Evolutionary conservation across 2,329 filamentous ascomycete species (phyloP).

Genomic region (Fusarium concolor): DNA sequence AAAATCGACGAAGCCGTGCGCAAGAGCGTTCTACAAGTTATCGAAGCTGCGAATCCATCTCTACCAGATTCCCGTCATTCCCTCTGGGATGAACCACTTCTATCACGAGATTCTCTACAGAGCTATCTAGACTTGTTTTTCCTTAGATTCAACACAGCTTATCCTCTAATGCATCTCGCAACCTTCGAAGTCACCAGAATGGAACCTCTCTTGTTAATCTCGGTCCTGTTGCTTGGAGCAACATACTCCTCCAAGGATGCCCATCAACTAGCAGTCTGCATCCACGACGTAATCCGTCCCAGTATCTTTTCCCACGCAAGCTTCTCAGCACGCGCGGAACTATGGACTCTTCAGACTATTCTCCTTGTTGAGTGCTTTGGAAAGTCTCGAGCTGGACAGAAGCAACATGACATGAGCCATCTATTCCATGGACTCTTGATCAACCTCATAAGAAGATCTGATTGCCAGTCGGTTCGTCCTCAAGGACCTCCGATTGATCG

Average conservation of each 20-base stretch:
- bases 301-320: slow-evolving; percentile 9
- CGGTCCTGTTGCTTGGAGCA: background rate
- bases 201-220: background rate
- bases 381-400: slow-evolving; percentile 70
- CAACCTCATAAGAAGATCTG: slow-evolving; percentile 53
- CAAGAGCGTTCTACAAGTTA: background rate
- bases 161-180: slow-evolving; percentile 8
- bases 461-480: slow-evolving; percentile 41
- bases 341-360: slow-evolving; percentile 72
- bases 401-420: slow-evolving; percentile 72
- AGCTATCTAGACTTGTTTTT: slow-evolving; percentile 1
- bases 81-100: background rate
- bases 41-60: background rate
- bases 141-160: background rate
- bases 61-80: background rate
- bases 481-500: background rate
- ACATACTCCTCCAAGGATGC: slow-evolving; percentile 2
- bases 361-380: slow-evolving; percentile 73
- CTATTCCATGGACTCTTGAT: slow-evolving; percentile 59
- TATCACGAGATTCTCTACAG: slow-evolving; percentile 1
- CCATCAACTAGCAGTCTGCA: slow-evolving; percentile 5
- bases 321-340: slow-evolving; percentile 68
- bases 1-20: background rate
- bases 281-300: slow-evolving; percentile 2
- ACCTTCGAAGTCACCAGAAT: background rate